Evolutionary conservation across 306 rosid genomes (phyloP).

Genomic region (Vigna mungo): DNA sequence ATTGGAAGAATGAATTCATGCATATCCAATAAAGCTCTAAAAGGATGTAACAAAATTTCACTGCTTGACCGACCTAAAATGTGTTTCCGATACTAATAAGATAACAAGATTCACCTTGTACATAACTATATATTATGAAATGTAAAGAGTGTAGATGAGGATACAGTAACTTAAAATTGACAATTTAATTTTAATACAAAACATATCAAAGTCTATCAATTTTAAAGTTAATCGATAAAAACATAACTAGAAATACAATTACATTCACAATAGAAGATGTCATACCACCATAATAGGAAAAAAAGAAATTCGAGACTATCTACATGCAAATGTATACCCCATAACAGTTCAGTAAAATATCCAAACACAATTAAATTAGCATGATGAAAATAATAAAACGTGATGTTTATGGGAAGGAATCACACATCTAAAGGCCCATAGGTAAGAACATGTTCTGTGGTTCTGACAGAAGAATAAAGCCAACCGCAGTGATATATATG

Average conservation of each 20-base stretch:
- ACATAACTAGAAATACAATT: neutral
- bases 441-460: neutral
- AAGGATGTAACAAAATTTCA: neutral
- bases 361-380: neutral
- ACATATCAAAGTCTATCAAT: neutral
- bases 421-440: neutral
- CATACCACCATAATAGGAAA: neutral
- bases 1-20: neutral
- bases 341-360: neutral
- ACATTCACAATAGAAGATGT: neutral
- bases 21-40: neutral
- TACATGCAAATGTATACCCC: neutral
- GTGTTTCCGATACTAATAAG: neutral
- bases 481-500: neutral
- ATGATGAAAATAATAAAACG: neutral
- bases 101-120: neutral
- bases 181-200: neutral
- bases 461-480: neutral
- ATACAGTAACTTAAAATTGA: neutral
- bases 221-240: neutral
- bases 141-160: neutral
- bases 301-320: neutral
- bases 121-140: neutral
- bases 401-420: neutral
- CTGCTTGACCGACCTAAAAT: neutral